phyloP scores from a whole-genome alignment of 305 asterid genomes.

The Petunia hybrid region DNA sequence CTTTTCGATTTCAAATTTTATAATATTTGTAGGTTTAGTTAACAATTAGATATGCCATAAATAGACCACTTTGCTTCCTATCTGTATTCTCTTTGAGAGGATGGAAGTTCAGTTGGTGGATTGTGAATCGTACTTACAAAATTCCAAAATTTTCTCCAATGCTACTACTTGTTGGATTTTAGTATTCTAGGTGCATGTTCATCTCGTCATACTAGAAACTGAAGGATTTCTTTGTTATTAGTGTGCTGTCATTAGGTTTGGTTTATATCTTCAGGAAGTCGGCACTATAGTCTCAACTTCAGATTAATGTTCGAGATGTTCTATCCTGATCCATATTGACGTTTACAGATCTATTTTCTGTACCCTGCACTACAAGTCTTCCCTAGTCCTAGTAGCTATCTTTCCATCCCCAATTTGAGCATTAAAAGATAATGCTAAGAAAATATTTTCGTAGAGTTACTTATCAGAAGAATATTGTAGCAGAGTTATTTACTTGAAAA shows the following conservation, averaged over 20 bases:
- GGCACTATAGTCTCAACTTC: background rate
- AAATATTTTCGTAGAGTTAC: background rate
- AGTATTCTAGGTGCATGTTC: background rate
- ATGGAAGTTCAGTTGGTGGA: slow-evolving; percentile 3
- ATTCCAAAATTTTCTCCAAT: slow-evolving; percentile 8
- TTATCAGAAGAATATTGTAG: background rate
- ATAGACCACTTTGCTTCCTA: background rate
- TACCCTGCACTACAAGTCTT: background rate
- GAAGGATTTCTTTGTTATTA: background rate
- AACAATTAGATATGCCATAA: slow-evolving; percentile 1
- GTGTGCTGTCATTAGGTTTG: background rate
- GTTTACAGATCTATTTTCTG: background rate
- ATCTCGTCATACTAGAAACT: background rate
- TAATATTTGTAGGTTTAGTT: background rate
- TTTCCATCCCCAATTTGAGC: background rate
- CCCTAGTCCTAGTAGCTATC: background rate
- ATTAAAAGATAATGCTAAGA: background rate
- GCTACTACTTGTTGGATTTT: background rate
- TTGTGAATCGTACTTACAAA: background rate
- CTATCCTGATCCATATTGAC: slow-evolving; percentile 7
- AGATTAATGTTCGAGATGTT: background rate
- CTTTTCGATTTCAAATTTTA: background rate
- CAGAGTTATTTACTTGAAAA: background rate
- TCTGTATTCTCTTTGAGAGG: background rate
- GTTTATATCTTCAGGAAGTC: background rate